Percentiles rank a stretch among this genome's conserved stretches.
These are phyloP conservation scores for Xylaria arbuscula DNA, from an alignment of 2,329 filamentous ascomycete genomes.

Conservation along the genomic window DNA sequence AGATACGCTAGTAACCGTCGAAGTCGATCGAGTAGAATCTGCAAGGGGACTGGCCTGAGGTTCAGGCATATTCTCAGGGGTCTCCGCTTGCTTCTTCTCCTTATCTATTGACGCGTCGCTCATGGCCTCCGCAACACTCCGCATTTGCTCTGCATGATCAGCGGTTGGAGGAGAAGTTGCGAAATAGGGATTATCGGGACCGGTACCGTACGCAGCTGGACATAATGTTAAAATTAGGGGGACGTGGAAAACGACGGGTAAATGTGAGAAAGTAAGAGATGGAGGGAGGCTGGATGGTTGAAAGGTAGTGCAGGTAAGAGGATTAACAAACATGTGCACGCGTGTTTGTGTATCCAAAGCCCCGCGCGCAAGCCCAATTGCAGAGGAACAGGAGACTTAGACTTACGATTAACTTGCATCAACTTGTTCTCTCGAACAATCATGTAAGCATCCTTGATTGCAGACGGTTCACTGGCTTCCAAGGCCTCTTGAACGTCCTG, in stretches of 20 bases:
- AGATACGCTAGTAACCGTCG: slow-evolving; percentile 59
- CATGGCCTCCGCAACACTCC: slow-evolving; percentile 66
- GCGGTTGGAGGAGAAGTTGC: slow-evolving; percentile 60
- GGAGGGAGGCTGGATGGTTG: no score
- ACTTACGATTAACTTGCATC: slow-evolving; percentile 93
- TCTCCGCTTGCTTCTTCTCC: slow-evolving; percentile 30
- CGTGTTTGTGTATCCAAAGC: slow-evolving; percentile 18
- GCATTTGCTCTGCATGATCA: slow-evolving; percentile 62
- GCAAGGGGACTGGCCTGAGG: slow-evolving; percentile 62
- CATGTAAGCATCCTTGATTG: slow-evolving; percentile 98
- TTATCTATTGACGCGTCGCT: slow-evolving; percentile 46
- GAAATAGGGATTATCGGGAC: slow-evolving; percentile 57
- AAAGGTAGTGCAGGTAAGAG: neutral
- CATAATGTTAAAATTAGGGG: slow-evolving; percentile 34
- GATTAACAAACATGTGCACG: neutral
- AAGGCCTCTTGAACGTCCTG: slow-evolving; percentile 95
- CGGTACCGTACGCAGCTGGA: slow-evolving; percentile 60
- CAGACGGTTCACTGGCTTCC: slow-evolving; percentile 90
- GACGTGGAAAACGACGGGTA: neutral
- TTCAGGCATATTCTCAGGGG: slow-evolving; percentile 43
- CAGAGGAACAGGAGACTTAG: slow-evolving; percentile 11
- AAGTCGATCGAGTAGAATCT: slow-evolving; percentile 66
- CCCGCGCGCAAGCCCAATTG: slow-evolving; percentile 11
- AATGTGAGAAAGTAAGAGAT: neutral
- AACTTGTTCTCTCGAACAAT: slow-evolving; percentile 98